Percentiles rank a stretch among this genome's conserved stretches.
Conservation (phyloP, 352 stramenopile species). For the Phytophthora nicotianae region DNA sequence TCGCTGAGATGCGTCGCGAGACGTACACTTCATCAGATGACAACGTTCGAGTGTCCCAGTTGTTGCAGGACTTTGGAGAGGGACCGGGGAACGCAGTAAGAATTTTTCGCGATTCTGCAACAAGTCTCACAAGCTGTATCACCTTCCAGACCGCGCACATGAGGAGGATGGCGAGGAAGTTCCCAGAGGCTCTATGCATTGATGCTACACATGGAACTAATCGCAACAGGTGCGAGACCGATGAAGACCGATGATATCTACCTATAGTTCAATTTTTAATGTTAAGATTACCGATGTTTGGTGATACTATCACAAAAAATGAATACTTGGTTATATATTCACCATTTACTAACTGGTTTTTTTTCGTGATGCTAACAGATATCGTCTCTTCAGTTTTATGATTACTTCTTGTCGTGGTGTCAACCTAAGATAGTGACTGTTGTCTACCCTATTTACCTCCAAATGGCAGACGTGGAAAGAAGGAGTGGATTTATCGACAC, state of each 20-base stretch:
- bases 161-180: background rate
- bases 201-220: background rate
- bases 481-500: background rate
- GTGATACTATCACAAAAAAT: no score
- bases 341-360: no score
- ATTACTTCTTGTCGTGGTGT: no score
- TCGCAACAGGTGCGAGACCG: background rate
- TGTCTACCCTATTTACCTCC: background rate
- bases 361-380: no score
- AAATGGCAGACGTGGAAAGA: background rate
- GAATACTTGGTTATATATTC: no score
- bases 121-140: background rate
- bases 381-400: no score
- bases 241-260: no score
- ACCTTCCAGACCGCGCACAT: background rate
- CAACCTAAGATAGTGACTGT: no score
- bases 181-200: background rate
- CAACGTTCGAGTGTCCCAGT: conserved; percentile 8
- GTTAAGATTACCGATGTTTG: no score
- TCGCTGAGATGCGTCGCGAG: conserved; percentile 10
- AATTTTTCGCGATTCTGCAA: background rate
- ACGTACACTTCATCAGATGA: conserved; percentile 12
- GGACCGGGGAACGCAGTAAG: background rate
- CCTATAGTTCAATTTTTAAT: no score
- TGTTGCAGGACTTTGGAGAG: background rate